Evolutionary conservation across 345 rosid species (phyloP), one percentile per base, ranked within the genome.

Genomic region (Draba incana): DNA sequence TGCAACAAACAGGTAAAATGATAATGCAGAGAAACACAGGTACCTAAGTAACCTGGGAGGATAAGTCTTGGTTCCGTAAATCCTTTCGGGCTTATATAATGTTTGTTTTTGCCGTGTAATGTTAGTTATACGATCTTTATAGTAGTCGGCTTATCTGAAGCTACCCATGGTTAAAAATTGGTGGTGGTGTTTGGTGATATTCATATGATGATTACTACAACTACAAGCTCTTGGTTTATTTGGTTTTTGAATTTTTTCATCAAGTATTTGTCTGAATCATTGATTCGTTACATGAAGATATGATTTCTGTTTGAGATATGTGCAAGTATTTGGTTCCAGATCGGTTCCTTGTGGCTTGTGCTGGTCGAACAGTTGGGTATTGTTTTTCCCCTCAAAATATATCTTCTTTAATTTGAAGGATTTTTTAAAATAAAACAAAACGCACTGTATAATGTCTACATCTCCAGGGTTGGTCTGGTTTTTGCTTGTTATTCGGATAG

Each of bases 21-120:
- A 41, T 56, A 23, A 72, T 72, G 55, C 55, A 49, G 54, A 66
- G 61, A 66, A 61, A 49, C 53, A 57, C 53, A 57, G 82, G 64
- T 78, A 64, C 61, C 46, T 49, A 28, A 72, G 77, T 65, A 57
- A 33, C 77, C 55, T 35, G 77, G 58, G 64, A 49, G 46, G n/a
- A 24, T 16, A 28, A 47, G 76, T 46, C 57, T 64, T 50, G 69
- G 78, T 58, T 64, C 38, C 78, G 41, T 64, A 78, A 59, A 74
- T 75, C 71, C 45, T 57, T 35, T 35, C 25, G 48, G 77, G 63
- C 61, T 51, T 62, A 12, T 43, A 41, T 70, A 35, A 13, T 30
- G n/a, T 64, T 48, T 62, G 57, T 7, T 64, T 72, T 49, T 49
- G 48, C 71, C 39, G 11, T 72, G 71, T 72, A 72, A 43, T 52